A percentile compares a stretch with the other conserved stretches of the same genome.
These are phyloP conservation scores for Peltaster fructicola DNA, from an alignment of 2,329 filamentous ascomycete genomes.

Conservation along the genomic window DNA sequence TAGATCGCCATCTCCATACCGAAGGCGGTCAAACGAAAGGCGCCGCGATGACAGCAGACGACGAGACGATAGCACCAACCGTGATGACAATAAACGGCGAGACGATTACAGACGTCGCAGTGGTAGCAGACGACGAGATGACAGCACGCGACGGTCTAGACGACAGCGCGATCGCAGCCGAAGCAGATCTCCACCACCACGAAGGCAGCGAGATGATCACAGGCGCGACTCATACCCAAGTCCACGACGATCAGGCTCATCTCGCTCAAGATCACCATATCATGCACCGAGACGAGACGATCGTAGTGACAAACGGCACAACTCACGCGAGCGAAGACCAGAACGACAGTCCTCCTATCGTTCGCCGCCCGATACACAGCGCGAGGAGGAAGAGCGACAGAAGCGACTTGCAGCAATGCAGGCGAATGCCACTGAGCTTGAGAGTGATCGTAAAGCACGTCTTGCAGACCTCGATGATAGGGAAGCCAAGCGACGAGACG, in stretches of 20 bases:
- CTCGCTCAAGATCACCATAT: constrained; percentile 17
- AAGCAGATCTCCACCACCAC: no score
- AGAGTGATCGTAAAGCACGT: constrained; percentile 50
- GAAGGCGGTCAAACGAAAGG: constrained; percentile 8
- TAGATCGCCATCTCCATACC: constrained; percentile 10
- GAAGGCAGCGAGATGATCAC: no score
- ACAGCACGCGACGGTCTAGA: constrained; percentile 15
- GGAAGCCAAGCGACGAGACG: constrained; percentile 46
- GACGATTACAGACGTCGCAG: constrained; percentile 11
- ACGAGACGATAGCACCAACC: constrained; percentile 17
- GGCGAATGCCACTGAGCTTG: constrained; percentile 38
- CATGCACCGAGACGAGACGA: constrained; percentile 8
- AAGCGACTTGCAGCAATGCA: constrained; percentile 24
- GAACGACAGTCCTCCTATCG: constrained; percentile 9
- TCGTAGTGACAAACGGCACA: constrained; percentile 8
- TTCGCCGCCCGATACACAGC: constrained; percentile 10
- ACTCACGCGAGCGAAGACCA: constrained; percentile 7
- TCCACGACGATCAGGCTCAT: constrained; percentile 18
- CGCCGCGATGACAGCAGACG: constrained; percentile 12
- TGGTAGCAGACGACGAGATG: constrained; percentile 15
- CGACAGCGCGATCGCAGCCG: no score
- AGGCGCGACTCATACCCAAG: constrained; percentile 18
- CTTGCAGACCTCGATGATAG: constrained; percentile 47
- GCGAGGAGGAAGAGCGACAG: constrained; percentile 18
- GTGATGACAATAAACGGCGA: constrained; percentile 8